phyloP scores from a whole-genome alignment of 176 grass and related monocot genomes.

The Triticum dicoccoides region DNA sequence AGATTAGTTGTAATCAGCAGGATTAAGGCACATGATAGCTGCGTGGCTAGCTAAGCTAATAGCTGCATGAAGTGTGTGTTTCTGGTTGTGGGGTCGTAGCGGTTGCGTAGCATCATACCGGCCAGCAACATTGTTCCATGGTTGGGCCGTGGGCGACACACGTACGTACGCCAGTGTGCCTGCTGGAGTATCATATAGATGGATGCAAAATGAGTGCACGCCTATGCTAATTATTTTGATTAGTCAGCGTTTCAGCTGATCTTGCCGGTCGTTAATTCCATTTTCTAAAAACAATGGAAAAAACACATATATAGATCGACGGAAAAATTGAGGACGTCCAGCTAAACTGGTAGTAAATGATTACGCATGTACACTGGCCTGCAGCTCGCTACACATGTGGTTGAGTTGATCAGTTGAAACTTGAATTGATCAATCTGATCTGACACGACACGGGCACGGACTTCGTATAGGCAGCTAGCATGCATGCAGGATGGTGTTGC shows the following conservation, averaged over 20 bases:
- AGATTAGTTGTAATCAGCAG: no score
- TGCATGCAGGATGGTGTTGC: no score
- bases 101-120: constrained; percentile 5
- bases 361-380: no score
- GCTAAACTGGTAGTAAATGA: no score
- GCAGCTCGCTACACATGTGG: no score
- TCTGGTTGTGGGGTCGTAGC: neutral
- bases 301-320: neutral
- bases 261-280: neutral
- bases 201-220: neutral
- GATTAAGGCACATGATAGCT: neutral
- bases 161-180: neutral
- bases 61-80: constrained; percentile 1
- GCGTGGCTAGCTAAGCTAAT: neutral
- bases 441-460: no score
- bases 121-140: constrained; percentile 21
- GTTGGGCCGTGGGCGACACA: constrained; percentile 18
- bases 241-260: neutral
- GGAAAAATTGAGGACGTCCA: no score
- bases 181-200: neutral
- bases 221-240: constrained; percentile 2
- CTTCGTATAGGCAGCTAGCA: no score
- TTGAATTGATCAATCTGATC: no score
- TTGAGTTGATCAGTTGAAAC: no score
- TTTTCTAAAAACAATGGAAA: neutral